Evolutionary conservation across 495 filamentous ascomycete genomes (phyloP).

Genomic region (Xylaria acuta): DNA sequence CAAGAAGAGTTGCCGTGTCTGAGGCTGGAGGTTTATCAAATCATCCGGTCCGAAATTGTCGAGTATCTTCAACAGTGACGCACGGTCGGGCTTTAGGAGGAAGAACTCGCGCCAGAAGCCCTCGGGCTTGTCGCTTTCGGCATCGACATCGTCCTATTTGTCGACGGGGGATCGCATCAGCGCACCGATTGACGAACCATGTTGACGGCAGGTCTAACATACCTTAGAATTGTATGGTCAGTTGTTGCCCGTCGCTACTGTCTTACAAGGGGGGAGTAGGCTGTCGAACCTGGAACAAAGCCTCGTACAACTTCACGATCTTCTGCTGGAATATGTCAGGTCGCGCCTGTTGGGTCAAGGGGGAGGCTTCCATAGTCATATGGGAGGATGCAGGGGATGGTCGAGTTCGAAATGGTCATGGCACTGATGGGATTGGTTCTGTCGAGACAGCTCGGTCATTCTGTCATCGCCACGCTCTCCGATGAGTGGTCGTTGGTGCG

Average conservation of each 20-base stretch:
- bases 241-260: constrained; percentile 30
- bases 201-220: constrained; percentile 27
- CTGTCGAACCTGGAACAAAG: constrained; percentile 76
- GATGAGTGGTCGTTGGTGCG: neutral
- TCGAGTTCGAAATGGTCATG: constrained; percentile 18
- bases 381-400: constrained; percentile 8
- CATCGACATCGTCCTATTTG: constrained; percentile 60
- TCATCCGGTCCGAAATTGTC: constrained; percentile 73
- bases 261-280: constrained; percentile 29
- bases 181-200: constrained; percentile 19
- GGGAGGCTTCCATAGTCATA: constrained; percentile 79
- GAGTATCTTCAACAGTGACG: constrained; percentile 69
- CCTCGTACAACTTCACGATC: constrained; percentile 87
- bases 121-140: constrained; percentile 69
- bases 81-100: constrained; percentile 77
- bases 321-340: constrained; percentile 93
- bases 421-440: constrained; percentile 3
- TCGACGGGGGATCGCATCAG: constrained; percentile 14
- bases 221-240: constrained; percentile 40
- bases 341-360: constrained; percentile 89
- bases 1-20: constrained; percentile 80
- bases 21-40: constrained; percentile 71
- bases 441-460: constrained; percentile 13
- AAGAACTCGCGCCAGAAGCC: constrained; percentile 99
- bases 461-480: constrained; percentile 11